Conservation (phyloP, 148 eudicot genomes). For the Polygonum aviculare region DNA sequence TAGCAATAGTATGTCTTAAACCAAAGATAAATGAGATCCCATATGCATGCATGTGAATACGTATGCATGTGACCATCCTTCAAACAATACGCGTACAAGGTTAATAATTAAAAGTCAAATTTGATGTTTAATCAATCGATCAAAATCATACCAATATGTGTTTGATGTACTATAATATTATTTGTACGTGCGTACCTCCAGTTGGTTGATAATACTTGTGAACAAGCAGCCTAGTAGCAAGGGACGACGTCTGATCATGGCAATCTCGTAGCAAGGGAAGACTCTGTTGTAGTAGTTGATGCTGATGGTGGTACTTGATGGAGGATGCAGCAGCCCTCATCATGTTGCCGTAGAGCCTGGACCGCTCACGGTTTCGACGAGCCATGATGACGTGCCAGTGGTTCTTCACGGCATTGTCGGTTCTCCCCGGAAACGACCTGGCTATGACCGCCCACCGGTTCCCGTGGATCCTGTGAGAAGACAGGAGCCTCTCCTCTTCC, state of each 20-base stretch:
- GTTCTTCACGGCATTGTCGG: conserved; percentile 63
- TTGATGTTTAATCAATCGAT: too few relatives aligned
- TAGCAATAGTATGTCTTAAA: too few relatives aligned
- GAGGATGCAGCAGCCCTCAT: background rate
- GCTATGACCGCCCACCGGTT: conserved; percentile 64
- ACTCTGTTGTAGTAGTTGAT: background rate
- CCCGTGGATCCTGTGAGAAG: conserved; percentile 47
- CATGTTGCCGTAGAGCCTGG: conserved; percentile 16
- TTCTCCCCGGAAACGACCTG: conserved; percentile 50
- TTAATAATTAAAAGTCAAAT: too few relatives aligned
- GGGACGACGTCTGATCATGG: background rate
- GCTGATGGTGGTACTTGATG: background rate
- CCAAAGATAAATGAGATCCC: too few relatives aligned
- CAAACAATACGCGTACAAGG: too few relatives aligned
- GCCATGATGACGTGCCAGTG: conserved; percentile 78
- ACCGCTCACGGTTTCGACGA: conserved; percentile 38
- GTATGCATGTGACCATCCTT: too few relatives aligned
- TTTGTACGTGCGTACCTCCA: background rate
- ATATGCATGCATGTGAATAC: too few relatives aligned
- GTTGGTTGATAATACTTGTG: background rate
- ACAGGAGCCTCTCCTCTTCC: conserved; percentile 52
- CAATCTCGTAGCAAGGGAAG: background rate
- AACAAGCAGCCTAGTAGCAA: background rate
- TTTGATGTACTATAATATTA: background rate
- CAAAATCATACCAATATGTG: too few relatives aligned